Base-by-base conservation (phyloP, 1,284 basidiomycete species). In the Pyrrhoderma noxium region DNA sequence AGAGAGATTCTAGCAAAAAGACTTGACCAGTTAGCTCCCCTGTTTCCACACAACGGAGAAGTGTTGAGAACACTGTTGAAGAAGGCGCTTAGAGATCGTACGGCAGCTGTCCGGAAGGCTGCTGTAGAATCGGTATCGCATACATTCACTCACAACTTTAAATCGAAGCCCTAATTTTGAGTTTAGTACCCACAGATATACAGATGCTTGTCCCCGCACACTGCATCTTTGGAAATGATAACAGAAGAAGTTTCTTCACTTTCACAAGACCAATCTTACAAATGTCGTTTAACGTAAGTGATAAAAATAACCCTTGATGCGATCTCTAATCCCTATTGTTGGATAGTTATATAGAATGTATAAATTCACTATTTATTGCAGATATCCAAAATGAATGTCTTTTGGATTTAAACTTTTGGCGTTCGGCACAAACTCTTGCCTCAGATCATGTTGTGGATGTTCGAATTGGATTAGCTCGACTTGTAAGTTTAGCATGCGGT, bases 381-480 rank as follows among this genome's bases (percentile, higher is more conserved):
- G 67, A 62, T 60, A 62, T 60, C 2, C 21, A 39, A 22, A 11
- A 38, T 14, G 27, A 45, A 53, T 62, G 58, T 16, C 65, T 71
- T 34, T 69, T 79, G 53, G 80, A 85, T 61, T 73, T 79, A 51
- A 67, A 73, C 41, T 77, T 86, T 56, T 77, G 91, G 65, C 67
- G 72, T 44, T 67, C 74, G 13, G 67, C 96, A 9, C 67, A 71
- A 27, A 62, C 65, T 44, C 73, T 96, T 44, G 78, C 79, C 13
- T 62, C 70, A 35, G 91, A 95, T 62, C 64, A 62, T n/a, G 80
- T 97, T 21, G 73, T 91, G 45, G 93, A 93, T 60, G 92, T 98
- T 43, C 79, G 93, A 39, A 90, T 97, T 53, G 85, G 82, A 5
- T 75, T 94, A 1, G 85, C 93, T 11, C 78, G 89, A 41, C 72